Conservation (phyloP, 306 rosid species). For the Quillaja saponaria region DNA sequence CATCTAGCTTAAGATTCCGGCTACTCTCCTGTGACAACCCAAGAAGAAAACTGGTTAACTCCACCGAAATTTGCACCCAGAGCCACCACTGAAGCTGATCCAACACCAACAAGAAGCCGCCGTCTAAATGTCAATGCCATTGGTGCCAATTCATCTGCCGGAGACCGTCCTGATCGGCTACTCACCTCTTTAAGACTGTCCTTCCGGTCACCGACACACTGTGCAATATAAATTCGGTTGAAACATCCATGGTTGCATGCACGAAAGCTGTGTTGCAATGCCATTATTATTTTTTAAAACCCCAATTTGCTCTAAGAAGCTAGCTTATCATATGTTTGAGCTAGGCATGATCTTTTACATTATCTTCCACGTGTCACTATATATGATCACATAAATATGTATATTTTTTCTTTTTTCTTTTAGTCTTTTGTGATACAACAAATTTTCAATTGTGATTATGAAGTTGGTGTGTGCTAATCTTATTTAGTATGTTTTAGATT, state of each 20-base stretch:
- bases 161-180: conserved; percentile 28
- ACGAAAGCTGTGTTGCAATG: conserved; percentile 36
- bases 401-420: too few relatives aligned
- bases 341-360: too few relatives aligned
- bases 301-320: too few relatives aligned
- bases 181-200: conserved; percentile 24
- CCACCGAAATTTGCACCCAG: conserved; percentile 85
- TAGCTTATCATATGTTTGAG: too few relatives aligned
- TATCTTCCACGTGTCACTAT: too few relatives aligned
- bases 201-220: conserved; percentile 34
- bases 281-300: too few relatives aligned
- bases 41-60: conserved; percentile 67
- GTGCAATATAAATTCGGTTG: conserved; percentile 27
- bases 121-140: conserved; percentile 57
- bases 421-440: too few relatives aligned
- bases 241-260: conserved; percentile 37
- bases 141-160: conserved; percentile 57
- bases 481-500: too few relatives aligned
- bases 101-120: conserved; percentile 62
- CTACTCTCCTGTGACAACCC: conserved; percentile 67
- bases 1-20: conserved; percentile 65
- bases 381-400: too few relatives aligned
- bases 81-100: conserved; percentile 79
- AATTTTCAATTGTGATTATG: too few relatives aligned
- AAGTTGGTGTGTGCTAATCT: too few relatives aligned